Base-by-base conservation (phyloP, 306 rosid species). In the Casuarina glauca region DNA sequence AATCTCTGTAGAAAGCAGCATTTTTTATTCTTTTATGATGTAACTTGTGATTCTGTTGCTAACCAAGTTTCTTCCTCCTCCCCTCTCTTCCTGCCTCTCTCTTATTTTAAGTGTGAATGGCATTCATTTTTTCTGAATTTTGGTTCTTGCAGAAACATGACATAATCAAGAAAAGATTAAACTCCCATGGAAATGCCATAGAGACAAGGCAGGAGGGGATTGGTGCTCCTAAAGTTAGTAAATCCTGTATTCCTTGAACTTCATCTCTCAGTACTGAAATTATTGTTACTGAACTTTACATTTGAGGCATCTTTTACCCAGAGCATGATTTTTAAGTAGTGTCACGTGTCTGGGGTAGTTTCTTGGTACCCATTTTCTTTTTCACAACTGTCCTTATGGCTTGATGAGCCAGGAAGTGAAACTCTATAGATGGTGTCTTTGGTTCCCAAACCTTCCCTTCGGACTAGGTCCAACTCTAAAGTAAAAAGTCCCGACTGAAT, bases 131-230 rank as follows among this genome's bases (percentile, higher is more conserved):
- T 32, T 46, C 0, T 41, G 39, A 76, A 75, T 75, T 81, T 17
- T 78, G 35, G 53, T 55, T 52, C 63, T 80, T 82, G 77, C 89
- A 96, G 99, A 96, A 70, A 87, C 99, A 96, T 85, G 98, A 96
- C 81, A 86, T 96, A 78, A 83, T 96, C 78, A 96, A 96, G 84
- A 96, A 96, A 80, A 91, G 99, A 75, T 63, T 96, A 84, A 97
- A 96, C 69, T 72, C 92, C 60, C 89, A 90, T 74, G 99, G 99
- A 69, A 89, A 93, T 82, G 99, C 87, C 58, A 96, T 96, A 76
- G 99, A 91, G 87, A 72, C 90, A 77, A 89, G 91, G 84, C 98
- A 87, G 45, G 99, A 93, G 6, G 98, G 91, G 69, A 96, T 96
- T 72, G 99, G 99, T 80, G 81, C 93, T 43, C 97, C 97, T 75